Percentiles rank a stretch among this genome's conserved stretches.
Evolutionary conservation across 129 eudicot genomes (phyloP).

Genomic region (Rutidosis leptorrhynchoides): DNA sequence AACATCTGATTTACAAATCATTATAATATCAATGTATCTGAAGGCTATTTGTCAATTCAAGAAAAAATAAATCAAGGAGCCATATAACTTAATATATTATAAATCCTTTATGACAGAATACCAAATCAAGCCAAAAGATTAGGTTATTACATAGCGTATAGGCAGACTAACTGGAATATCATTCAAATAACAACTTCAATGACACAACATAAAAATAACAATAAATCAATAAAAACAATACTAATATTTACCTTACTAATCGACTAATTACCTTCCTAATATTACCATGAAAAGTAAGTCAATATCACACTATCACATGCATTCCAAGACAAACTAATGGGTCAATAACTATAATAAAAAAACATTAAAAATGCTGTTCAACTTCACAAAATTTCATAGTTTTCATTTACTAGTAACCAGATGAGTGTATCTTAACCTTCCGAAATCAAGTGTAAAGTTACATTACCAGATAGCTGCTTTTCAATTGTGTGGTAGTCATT

Average conservation of each 20-base stretch:
- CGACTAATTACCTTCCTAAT: neutral
- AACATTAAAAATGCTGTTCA: conserved; percentile 10
- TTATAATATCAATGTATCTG: neutral
- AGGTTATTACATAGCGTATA: too few relatives aligned
- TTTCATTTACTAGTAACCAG: neutral
- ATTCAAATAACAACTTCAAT: neutral
- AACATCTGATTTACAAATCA: neutral
- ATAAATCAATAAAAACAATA: neutral
- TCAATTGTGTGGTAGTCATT: conserved; percentile 16
- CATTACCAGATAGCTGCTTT: conserved; percentile 28
- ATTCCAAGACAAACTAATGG: neutral
- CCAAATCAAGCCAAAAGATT: neutral
- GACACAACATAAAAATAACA: neutral
- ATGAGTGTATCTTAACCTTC: neutral
- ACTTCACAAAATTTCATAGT: neutral
- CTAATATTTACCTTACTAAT: neutral
- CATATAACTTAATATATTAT: neutral
- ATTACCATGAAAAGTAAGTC: conserved; percentile 1
- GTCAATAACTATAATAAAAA: neutral
- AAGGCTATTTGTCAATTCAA: neutral
- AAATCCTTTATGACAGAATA: neutral
- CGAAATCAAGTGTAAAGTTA: neutral
- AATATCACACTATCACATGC: conserved; percentile 1
- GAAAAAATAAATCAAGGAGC: neutral
- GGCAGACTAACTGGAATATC: neutral